These are phyloP conservation scores for Cornus florida DNA, from an alignment of 148 eudicot genomes.

Conservation along the genomic window DNA sequence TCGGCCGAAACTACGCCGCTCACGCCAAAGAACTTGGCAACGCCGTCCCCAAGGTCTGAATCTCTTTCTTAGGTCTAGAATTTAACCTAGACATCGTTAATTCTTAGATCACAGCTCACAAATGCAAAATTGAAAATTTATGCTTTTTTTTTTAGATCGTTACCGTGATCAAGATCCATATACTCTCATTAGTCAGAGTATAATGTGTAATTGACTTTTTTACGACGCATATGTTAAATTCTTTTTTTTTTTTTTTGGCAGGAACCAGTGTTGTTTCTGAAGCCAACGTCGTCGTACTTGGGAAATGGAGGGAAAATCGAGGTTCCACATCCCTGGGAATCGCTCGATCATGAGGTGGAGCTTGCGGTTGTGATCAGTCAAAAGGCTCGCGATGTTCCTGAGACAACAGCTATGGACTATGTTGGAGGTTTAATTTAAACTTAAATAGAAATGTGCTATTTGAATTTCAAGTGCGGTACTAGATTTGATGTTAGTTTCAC, in stretches of 20 bases:
- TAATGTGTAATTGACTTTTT: no score
- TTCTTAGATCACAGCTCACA: neutral
- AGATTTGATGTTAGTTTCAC: neutral
- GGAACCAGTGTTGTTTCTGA: slow-evolving; percentile 94
- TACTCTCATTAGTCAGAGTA: neutral
- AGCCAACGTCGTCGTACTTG: slow-evolving; percentile 95
- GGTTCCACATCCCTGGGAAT: slow-evolving; percentile 70
- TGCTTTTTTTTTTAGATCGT: neutral
- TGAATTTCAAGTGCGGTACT: neutral
- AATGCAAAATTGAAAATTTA: neutral
- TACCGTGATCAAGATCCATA: neutral
- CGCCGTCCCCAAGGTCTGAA: slow-evolving; percentile 69
- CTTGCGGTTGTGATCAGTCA: slow-evolving; percentile 85
- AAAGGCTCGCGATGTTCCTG: slow-evolving; percentile 88
- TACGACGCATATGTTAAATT: no score
- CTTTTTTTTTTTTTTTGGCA: slow-evolving; percentile 10
- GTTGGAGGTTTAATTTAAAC: slow-evolving; percentile 57
- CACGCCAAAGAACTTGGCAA: slow-evolving; percentile 95
- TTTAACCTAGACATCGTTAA: neutral
- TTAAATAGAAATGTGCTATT: neutral
- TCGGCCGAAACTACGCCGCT: slow-evolving; percentile 87
- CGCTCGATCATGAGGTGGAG: slow-evolving; percentile 91
- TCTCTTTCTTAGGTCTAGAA: neutral
- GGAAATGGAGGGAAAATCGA: slow-evolving; percentile 88
- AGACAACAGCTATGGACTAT: slow-evolving; percentile 80